Evolutionary conservation across 441 rosid species (phyloP).

Genomic region (Iberis amara): DNA sequence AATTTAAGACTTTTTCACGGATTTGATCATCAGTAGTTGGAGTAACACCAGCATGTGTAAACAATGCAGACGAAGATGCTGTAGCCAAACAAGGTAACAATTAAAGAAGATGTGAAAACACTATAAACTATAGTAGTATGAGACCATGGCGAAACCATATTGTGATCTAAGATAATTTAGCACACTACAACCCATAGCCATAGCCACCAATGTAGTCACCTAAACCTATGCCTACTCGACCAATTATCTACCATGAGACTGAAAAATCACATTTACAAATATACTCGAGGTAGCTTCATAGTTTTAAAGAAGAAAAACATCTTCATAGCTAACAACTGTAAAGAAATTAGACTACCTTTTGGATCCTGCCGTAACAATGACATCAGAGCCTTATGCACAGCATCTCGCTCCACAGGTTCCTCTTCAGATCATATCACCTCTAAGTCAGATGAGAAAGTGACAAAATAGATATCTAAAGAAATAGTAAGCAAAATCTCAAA

Average conservation of each 20-base stretch:
- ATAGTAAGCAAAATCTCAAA: constrained; percentile 9
- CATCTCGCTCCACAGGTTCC: constrained; percentile 91
- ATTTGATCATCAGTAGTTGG: constrained; percentile 64
- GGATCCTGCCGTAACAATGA: constrained; percentile 91
- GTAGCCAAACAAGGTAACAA: constrained; percentile 27
- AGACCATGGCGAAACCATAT: neutral
- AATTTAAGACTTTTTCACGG: constrained; percentile 79
- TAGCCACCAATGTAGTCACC: constrained; percentile 1
- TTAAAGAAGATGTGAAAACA: constrained; percentile 1
- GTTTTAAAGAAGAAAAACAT: neutral
- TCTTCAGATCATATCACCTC: constrained; percentile 39
- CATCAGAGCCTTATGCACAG: constrained; percentile 92
- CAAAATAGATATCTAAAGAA: constrained; percentile 1
- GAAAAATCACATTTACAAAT: neutral
- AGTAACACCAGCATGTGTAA: constrained; percentile 67
- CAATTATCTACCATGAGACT: constrained; percentile 2
- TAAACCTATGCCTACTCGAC: neutral
- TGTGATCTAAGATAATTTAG: neutral
- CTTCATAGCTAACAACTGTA: neutral
- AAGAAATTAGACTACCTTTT: constrained; percentile 53
- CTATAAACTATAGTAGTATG: neutral
- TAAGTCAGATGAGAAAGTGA: constrained; percentile 1
- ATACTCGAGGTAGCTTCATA: neutral
- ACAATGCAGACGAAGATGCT: constrained; percentile 82
- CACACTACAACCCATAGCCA: neutral